Percentiles rank a stretch among this genome's conserved stretches.
phyloP scores from a whole-genome alignment of 2,329 filamentous ascomycete genomes.

The Emergomyces orientalis region DNA sequence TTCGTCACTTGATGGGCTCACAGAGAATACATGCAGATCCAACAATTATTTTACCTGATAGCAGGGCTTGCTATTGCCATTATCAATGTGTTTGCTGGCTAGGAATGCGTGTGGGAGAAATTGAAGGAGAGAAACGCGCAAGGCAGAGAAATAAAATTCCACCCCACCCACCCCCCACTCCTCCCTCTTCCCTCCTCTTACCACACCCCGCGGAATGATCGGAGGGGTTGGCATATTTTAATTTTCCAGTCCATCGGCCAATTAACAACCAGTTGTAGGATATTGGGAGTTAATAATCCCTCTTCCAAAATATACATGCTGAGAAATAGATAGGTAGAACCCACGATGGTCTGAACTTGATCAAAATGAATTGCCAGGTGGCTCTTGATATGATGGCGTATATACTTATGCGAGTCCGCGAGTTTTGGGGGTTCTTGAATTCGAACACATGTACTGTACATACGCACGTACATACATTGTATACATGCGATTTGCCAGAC shows the following conservation, averaged over 20 bases:
- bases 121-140: not conserved
- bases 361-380: not conserved
- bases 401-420: not conserved
- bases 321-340: not conserved
- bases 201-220: not conserved
- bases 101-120: not conserved
- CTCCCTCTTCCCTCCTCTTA: no score
- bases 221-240: not conserved
- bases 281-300: not conserved
- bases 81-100: not conserved
- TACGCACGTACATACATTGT: not conserved
- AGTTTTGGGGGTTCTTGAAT: not conserved
- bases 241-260: not conserved
- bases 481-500: not conserved
- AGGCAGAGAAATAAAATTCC: not conserved
- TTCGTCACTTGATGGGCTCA: not conserved
- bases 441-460: not conserved
- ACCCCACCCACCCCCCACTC: no score
- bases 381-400: not conserved
- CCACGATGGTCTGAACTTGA: not conserved
- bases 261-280: not conserved
- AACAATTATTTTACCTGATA: not conserved
- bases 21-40: not conserved
- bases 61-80: not conserved
- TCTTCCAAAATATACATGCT: not conserved